Base-by-base conservation (phyloP, 2,329 filamentous ascomycete genomes). In the Fusarium pininemorale region DNA sequence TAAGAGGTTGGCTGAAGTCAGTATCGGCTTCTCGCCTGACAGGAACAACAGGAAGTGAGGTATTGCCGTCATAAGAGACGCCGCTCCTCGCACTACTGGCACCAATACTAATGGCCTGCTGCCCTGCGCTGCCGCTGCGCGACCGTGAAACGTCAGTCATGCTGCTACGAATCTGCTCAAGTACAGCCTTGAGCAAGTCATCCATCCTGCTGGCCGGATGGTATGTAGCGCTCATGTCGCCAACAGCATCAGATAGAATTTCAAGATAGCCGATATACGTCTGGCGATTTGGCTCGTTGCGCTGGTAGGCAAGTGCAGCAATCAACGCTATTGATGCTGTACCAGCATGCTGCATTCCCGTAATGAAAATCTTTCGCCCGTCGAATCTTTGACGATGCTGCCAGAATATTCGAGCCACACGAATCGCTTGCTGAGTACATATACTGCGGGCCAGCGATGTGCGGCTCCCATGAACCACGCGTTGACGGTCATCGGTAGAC, bases 141-240 rank as follows among this genome's bases (percentile, higher is more conserved):
- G 76, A 68, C 16, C 72, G 51, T 20, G 73, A 44, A 7, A 38
- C 48, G 15, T 79, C 77, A 37, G 67, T 68, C 58, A 82, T 75
- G 48, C 81, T 79, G n/a, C 69, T 73, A 10, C 82, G 82, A 5
- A 89, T 82, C 70, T 89, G 86, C 12, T 83, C 79, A 44, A 88
- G 82, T n/a, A 89, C 86, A n/a, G 84, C 84, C 67, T 86, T 84
- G 8, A 90, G 83, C 11, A 89, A 82, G 22, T 83, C 81, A 37
- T 87, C 85, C 87, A 90, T 89, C 59, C 85, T 83, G 39, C 85
- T 84, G 1, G 87, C 87, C 3, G 88, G 87, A 63, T 88, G 84
- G 76, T 88, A 89, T 3, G 85, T 85, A 26, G 83, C 78, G 53
- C 84, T 83, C 87, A 89, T 88, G 70, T 89, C 88, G 26, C 84